Evolutionary conservation across 768 basidiomycete genomes (phyloP).

Genomic region (Tulasnella sp.): DNA sequence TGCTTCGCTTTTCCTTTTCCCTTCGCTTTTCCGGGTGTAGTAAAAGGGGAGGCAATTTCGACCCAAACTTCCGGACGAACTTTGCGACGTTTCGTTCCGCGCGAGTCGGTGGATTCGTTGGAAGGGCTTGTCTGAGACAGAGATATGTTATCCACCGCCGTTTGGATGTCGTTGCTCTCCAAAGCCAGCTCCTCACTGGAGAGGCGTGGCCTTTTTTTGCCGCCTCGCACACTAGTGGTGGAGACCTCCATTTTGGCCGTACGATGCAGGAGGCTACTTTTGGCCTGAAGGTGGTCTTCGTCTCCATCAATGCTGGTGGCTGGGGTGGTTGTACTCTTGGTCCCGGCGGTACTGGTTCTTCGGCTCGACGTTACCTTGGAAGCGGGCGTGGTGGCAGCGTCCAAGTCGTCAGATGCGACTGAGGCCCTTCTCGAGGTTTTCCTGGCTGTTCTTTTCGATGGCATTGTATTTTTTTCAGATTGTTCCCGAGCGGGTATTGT

Average conservation of each 20-base stretch:
- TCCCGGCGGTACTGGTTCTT: neutral
- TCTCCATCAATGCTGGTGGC: neutral
- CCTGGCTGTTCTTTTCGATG: too few relatives aligned
- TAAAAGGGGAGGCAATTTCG: neutral
- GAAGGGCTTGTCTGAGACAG: too few relatives aligned
- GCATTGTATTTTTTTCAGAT: too few relatives aligned
- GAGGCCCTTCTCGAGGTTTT: conserved; percentile 7
- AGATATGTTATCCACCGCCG: too few relatives aligned
- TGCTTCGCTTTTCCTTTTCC: conserved; percentile 14
- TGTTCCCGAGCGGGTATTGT: too few relatives aligned
- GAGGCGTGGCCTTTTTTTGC: neutral
- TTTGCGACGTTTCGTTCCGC: neutral
- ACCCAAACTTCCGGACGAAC: neutral
- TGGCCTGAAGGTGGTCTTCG: neutral
- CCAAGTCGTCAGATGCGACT: conserved; percentile 7
- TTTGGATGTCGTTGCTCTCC: neutral
- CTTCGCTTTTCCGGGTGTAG: neutral
- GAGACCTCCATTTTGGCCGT: neutral
- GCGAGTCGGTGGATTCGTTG: neutral
- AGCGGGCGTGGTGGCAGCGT: conserved; percentile 1
- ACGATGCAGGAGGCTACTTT: neutral
- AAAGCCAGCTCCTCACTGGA: neutral
- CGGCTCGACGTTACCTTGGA: neutral
- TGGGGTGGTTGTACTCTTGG: neutral
- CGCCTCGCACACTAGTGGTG: neutral